Conservation (phyloP, 1,284 basidiomycete genomes). For the Ceratobasidium sp. region DNA sequence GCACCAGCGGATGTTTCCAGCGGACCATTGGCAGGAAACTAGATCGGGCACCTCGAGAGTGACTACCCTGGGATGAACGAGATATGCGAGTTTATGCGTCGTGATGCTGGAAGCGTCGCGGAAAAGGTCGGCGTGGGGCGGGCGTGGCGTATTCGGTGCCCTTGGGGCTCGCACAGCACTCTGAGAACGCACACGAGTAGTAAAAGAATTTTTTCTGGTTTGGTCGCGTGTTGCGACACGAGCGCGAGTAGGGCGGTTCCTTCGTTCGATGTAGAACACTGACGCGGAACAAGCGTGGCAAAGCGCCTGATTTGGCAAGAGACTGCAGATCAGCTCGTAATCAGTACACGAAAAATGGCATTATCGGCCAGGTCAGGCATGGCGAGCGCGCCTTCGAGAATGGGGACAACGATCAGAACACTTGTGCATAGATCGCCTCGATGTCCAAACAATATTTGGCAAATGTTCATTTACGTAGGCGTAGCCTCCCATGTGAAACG, state of each 20-base stretch:
- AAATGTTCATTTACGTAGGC: neutral
- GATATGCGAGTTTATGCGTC: neutral
- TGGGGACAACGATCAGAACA: neutral
- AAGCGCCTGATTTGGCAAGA: neutral
- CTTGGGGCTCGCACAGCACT: neutral
- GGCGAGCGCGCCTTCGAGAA: slow-evolving; percentile 12
- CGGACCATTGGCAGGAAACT: neutral
- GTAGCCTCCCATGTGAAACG: too few relatives aligned
- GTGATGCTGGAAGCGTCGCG: neutral
- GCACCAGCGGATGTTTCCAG: neutral
- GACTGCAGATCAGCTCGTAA: slow-evolving; percentile 21
- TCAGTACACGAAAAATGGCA: slow-evolving; percentile 8
- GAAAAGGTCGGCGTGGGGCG: neutral
- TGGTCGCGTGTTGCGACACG: slow-evolving; percentile 11
- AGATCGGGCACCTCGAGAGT: neutral
- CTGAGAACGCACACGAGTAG: neutral
- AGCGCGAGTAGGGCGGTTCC: slow-evolving; percentile 1
- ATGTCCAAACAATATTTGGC: slow-evolving; percentile 2
- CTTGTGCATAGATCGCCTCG: neutral
- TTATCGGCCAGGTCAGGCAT: slow-evolving; percentile 7
- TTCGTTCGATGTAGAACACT: slow-evolving; percentile 29
- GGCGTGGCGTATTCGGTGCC: neutral
- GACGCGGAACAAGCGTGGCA: slow-evolving; percentile 12
- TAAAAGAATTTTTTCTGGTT: neutral
- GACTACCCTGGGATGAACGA: neutral